These are phyloP conservation scores for Aschersonia sp. DNA, from an alignment of 2,329 filamentous ascomycete species.

Conservation along the genomic window DNA sequence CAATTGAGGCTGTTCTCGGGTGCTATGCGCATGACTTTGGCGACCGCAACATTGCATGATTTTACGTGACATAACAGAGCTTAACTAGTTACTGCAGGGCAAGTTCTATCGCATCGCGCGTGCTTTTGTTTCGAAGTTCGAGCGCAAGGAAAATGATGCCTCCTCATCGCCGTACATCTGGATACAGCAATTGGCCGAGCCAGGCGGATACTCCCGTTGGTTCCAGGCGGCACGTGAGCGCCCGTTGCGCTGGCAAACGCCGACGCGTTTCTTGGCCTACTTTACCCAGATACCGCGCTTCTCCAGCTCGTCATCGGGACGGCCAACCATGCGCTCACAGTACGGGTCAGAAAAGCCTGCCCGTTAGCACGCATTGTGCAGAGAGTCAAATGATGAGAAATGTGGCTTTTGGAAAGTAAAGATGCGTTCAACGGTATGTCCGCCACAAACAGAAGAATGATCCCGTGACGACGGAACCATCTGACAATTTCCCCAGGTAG, in stretches of 20 bases:
- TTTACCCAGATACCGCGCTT: background rate
- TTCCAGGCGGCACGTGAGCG: background rate
- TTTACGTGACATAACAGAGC: no score
- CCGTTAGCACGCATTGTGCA: background rate
- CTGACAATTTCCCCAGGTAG: constrained; percentile 15
- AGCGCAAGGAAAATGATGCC: no score
- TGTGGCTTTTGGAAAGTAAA: constrained; percentile 52
- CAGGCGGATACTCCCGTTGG: background rate
- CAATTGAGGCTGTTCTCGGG: no score
- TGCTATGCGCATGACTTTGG: no score
- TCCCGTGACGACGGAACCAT: background rate
- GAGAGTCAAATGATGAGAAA: constrained; percentile 12
- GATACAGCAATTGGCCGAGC: no score
- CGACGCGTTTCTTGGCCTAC: background rate
- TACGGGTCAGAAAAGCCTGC: background rate
- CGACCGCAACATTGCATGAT: no score
- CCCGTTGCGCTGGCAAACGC: background rate
- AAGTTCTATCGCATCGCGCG: no score
- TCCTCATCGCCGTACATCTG: no score
- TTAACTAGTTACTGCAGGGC: no score
- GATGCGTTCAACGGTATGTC: constrained; percentile 32
- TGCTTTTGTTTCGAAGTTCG: no score
- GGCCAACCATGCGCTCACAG: background rate
- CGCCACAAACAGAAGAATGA: background rate
- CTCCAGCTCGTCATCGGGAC: background rate